Percentiles rank a stretch among this genome's conserved stretches.
Conservation (phyloP, 495 filamentous ascomycete genomes). For the Aspergillus sclerotioniger region DNA sequence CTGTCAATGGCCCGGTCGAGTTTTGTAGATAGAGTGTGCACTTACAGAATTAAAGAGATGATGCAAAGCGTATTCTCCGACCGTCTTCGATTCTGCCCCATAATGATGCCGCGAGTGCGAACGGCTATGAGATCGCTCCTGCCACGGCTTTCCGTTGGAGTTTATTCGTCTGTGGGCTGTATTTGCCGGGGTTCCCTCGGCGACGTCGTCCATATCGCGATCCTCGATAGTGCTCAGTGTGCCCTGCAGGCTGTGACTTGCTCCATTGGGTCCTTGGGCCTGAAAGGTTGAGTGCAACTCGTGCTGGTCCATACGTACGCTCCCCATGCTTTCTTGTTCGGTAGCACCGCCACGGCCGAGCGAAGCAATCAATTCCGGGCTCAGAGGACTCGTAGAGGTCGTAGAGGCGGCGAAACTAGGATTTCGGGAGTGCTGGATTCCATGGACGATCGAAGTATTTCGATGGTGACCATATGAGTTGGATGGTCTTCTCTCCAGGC, state of each 20-base stretch:
- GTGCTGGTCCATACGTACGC: slow-evolving; percentile 31
- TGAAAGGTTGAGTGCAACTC: slow-evolving; percentile 30
- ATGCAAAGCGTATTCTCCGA: slow-evolving; percentile 94
- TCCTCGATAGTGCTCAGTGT: slow-evolving; percentile 44
- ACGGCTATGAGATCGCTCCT: slow-evolving; percentile 73
- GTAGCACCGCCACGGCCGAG: slow-evolving; percentile 42
- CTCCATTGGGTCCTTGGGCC: slow-evolving; percentile 22
- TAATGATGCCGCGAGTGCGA: slow-evolving; percentile 79
- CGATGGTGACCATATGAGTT: slow-evolving; percentile 83
- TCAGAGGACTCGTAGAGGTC: slow-evolving; percentile 73
- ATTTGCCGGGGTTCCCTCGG: slow-evolving; percentile 26
- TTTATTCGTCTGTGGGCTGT: slow-evolving; percentile 38
- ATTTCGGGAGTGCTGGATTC: slow-evolving; percentile 89
- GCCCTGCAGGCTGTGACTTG: slow-evolving; percentile 26
- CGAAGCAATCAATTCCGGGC: slow-evolving; percentile 78
- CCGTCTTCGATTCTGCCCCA: slow-evolving; percentile 73
- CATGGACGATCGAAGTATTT: slow-evolving; percentile 93
- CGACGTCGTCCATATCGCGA: slow-evolving; percentile 28
- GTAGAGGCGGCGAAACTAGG: slow-evolving; percentile 64
- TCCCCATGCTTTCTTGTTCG: slow-evolving; percentile 24
- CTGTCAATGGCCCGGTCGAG: slow-evolving; percentile 16
- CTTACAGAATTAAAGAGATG: slow-evolving; percentile 89
- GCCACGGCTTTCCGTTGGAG: slow-evolving; percentile 60
- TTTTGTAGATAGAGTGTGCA: slow-evolving; percentile 5
- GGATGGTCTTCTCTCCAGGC: slow-evolving; percentile 68